Evolutionary conservation across 768 basidiomycete genomes (phyloP), one percentile per base, ranked within the genome.

Genomic region (Heimioporus sp.): DNA sequence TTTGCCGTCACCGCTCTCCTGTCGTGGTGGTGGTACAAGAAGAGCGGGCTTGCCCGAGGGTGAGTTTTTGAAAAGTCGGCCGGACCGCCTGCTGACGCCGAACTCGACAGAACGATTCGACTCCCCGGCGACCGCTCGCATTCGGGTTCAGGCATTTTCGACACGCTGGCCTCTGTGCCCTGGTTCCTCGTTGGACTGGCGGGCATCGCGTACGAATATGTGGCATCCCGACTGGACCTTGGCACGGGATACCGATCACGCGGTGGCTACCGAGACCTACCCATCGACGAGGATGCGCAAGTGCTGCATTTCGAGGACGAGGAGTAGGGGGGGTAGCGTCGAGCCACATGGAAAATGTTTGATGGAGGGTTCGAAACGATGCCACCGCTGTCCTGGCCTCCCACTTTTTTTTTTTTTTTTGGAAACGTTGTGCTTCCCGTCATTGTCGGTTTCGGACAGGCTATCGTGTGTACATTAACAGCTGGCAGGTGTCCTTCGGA

Each of bases 261-360:
- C 50, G 73, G 82, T 17, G 91, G 91, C 36, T 93, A 89, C 59
- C 76, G 91, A 59, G 79, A 89, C 60, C 67, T 93, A 46, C 82
- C 89, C 1, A 79, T 92, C 47, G 92, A 94, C 63, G 91, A 92
- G 67, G 92, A 94, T 68, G 91, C 91, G 19, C 91, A 90, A 70
- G 81, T 93, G 51, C 70, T 93, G 51, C 77, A 84, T 46, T 93
- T 93, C 62, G 89, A 92, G 60, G 91, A 93, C 58, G 91, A 92
- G 54, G 81, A 82, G 37, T 65, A 62, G 59, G n/a, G 11, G 13
- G 24, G 24, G 24, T 28, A 28, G 24, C 24, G 6, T 24, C 5
- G 20, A 20, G 16, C 5, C 19, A 19, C 20, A 36, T 17, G 31
- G 21, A 17, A 13, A 17, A 13, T 13, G 13, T 45, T 43, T 36